Conservation (phyloP, 2,329 filamentous ascomycete species). For the Diaporthe destruens region DNA sequence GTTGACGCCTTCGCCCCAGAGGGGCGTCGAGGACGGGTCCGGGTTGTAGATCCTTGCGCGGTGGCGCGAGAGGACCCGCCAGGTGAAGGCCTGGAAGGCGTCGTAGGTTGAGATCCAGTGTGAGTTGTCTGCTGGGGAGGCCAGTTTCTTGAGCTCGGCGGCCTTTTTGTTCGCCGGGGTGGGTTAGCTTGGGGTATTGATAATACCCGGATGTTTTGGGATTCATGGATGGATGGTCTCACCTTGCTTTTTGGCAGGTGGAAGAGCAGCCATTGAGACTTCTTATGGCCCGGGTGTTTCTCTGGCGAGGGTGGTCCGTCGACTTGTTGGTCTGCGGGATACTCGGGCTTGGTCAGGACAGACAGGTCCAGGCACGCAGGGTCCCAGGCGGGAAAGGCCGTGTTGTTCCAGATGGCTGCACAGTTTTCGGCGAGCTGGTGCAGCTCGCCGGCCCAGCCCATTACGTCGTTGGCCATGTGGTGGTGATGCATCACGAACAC, state of each 20-base stretch:
- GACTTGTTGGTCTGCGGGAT: slow-evolving; percentile 46
- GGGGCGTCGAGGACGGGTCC: slow-evolving; percentile 49
- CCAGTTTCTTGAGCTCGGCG: slow-evolving; percentile 53
- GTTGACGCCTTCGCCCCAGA: slow-evolving; percentile 55
- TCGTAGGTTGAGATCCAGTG: slow-evolving; percentile 61
- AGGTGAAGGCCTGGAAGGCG: slow-evolving; percentile 56
- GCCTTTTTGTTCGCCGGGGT: slow-evolving; percentile 41
- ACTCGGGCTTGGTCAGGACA: slow-evolving; percentile 47
- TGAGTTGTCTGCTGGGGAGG: slow-evolving; percentile 48
- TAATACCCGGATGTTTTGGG: too few species aligned
- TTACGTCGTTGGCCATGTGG: slow-evolving; percentile 57
- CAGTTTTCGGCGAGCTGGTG: slow-evolving; percentile 59
- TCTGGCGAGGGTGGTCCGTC: slow-evolving; percentile 48
- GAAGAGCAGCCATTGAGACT: slow-evolving; percentile 51
- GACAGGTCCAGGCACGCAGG: slow-evolving; percentile 52
- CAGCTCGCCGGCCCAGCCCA: slow-evolving; percentile 55
- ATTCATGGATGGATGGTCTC: too few species aligned
- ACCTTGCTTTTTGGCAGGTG: slow-evolving; percentile 58
- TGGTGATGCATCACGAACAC: slow-evolving; percentile 46
- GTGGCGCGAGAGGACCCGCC: slow-evolving; percentile 53
- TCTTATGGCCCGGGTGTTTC: slow-evolving; percentile 50
- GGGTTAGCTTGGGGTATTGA: neutral
- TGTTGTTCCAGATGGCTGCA: slow-evolving; percentile 35
- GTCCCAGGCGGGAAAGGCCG: slow-evolving; percentile 52
- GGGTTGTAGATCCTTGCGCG: slow-evolving; percentile 51